Base-by-base conservation (phyloP, 352 stramenopile species). In the Pythium coloratum region DNA sequence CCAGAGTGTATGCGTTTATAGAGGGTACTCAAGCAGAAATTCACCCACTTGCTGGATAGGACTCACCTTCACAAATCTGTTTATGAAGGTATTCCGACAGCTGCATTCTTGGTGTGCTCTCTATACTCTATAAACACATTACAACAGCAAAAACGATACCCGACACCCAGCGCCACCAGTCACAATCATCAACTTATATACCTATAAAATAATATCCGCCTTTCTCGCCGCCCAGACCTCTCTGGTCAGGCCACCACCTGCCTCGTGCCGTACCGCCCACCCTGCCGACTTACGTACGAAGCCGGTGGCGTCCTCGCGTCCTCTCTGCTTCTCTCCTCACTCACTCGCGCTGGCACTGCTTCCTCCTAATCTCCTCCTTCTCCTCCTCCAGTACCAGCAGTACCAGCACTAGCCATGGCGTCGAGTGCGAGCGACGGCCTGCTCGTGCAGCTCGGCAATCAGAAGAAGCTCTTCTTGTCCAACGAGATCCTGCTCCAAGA, bases 391-490 rank as follows among this genome's bases (percentile, higher is more conserved):
- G 20, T 24, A 24, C 20, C 0, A 24, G 20, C 20, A 24, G 20
- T 24, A 24, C 20, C 20, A 24, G 36, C 36, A 42, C 7, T 12
- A 10, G 36, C 10, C 30, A 66, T 62, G 57, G 26, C 49, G 3
- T 51, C 62, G 4, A 26, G 24, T 14, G 16, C 42, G 3, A 12
- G 61, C 18, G 72, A 76, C 55, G 69, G 72, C 2, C 66, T 76
- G 53, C 72, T 76, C 62, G 69, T 78, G 62, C 69, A 78, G 58
- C 69, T 78, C 20, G 66, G 57, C 53, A 76, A 76, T 69, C 64
- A 76, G 61, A 78, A 78, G 50, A 74, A 76, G 53, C 69, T 78
- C 47, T 78, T 63, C 46, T 57, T 78, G 4, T 71, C 64, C 26
- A 78, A 76, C 58, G 64, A 78, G 49, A 71, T 78, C 44, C 33